Evolutionary conservation across 306 rosid genomes (phyloP).

Genomic region (Ceratonia siliqua): DNA sequence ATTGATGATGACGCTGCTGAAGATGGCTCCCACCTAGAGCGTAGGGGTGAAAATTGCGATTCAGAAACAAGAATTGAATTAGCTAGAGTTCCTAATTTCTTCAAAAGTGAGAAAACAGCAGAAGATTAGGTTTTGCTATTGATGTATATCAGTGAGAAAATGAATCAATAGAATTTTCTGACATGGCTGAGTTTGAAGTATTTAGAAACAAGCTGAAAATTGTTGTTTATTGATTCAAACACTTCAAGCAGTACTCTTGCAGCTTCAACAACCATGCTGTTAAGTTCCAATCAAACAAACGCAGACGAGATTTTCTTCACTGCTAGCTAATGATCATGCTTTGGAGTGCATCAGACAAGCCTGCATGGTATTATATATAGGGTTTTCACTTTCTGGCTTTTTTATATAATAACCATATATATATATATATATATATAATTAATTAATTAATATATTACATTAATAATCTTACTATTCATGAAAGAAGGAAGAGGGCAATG

Average conservation of each 20-base stretch:
- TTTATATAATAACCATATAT: too few species aligned
- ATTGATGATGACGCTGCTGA: constrained; percentile 25
- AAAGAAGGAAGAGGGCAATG: not conserved
- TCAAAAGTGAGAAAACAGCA: too few species aligned
- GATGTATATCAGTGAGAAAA: not conserved
- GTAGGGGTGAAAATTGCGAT: too few species aligned
- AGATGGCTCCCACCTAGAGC: constrained; percentile 26
- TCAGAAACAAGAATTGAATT: too few species aligned
- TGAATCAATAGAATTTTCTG: not conserved
- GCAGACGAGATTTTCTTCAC: not conserved
- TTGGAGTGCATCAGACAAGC: not conserved
- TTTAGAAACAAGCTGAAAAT: not conserved
- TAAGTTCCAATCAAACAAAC: not conserved
- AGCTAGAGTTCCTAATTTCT: not conserved
- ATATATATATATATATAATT: too few species aligned
- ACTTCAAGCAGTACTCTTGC: not conserved
- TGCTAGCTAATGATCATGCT: not conserved
- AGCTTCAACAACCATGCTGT: not conserved
- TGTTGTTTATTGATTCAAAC: not conserved
- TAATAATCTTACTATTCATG: not conserved
- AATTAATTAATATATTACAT: not conserved
- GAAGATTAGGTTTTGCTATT: not conserved
- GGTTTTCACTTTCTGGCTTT: not conserved
- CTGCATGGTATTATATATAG: not conserved
- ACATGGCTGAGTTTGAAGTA: not conserved